Percentiles rank a stretch among this genome's conserved stretches.
Evolutionary conservation across 176 grass and related monocot species (phyloP).

Genomic region (Avena eriantha): DNA sequence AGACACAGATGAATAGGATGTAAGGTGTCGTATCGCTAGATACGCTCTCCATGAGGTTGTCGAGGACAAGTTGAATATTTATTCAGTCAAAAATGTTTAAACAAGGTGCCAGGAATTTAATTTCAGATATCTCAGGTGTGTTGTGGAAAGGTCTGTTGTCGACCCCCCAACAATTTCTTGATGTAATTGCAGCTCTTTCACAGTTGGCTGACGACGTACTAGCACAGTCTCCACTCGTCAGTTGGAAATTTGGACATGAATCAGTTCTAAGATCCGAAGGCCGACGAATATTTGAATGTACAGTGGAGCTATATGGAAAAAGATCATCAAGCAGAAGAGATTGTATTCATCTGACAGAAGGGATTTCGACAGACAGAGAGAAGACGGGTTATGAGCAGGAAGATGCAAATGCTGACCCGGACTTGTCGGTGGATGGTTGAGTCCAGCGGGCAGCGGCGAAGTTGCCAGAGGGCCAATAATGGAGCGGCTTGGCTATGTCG

Average conservation of each 20-base stretch:
- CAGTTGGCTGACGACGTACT: background rate
- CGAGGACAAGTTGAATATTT: too few species aligned
- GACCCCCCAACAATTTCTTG: too few species aligned
- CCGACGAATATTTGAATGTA: background rate
- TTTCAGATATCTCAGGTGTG: too few species aligned
- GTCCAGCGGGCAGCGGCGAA: conserved; percentile 65
- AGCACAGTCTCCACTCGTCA: background rate
- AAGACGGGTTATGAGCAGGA: background rate
- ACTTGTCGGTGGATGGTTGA: conserved; percentile 68
- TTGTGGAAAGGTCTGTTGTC: too few species aligned
- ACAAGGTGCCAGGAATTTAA: background rate
- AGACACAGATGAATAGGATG: too few species aligned
- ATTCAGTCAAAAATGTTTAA: background rate
- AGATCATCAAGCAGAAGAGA: too few species aligned
- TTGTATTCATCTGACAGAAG: background rate
- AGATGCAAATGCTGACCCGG: conserved; percentile 21
- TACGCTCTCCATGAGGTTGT: background rate
- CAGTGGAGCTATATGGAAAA: background rate
- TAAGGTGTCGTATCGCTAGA: too few species aligned
- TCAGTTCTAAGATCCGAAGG: background rate
- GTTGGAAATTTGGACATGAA: background rate
- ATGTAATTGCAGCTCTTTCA: background rate
- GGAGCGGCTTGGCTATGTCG: conserved; percentile 57
- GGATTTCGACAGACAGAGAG: background rate
- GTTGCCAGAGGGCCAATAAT: conserved; percentile 85